A percentile compares a stretch with the other conserved stretches of the same genome.
These are phyloP conservation scores for Luffa aegyptiaca DNA, from an alignment of 306 rosid genomes.

Conservation along the genomic window DNA sequence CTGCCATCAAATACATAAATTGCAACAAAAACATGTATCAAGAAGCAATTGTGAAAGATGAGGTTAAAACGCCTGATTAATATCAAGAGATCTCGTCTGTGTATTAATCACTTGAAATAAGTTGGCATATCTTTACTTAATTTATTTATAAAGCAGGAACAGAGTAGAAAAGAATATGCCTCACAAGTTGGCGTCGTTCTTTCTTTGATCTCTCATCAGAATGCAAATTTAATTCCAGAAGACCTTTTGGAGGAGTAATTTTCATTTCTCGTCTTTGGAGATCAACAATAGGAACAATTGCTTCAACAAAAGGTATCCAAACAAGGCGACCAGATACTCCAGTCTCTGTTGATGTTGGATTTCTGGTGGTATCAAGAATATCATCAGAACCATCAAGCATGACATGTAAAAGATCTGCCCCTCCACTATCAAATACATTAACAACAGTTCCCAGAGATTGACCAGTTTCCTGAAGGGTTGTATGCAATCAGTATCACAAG, in stretches of 20 bases:
- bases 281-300: constrained; percentile 89
- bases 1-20: neutral
- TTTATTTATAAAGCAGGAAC: constrained; percentile 19
- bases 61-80: neutral
- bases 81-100: neutral
- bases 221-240: constrained; percentile 69
- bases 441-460: constrained; percentile 60
- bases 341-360: constrained; percentile 37
- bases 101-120: neutral
- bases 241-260: constrained; percentile 93
- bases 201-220: constrained; percentile 79
- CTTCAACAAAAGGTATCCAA: constrained; percentile 91
- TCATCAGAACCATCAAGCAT: constrained; percentile 56
- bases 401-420: constrained; percentile 67
- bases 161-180: constrained; percentile 45
- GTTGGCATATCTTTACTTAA: neutral
- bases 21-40: neutral
- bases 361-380: constrained; percentile 42
- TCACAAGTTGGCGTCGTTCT: constrained; percentile 95
- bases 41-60: neutral
- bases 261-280: constrained; percentile 52
- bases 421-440: constrained; percentile 70
- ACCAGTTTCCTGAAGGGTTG: constrained; percentile 56
- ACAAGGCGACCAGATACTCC: constrained; percentile 50
- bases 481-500: constrained; percentile 17